Evolutionary conservation across 352 stramenopile genomes (phyloP), one percentile per base, ranked within the genome.

Genomic region (Phytophthora kernoviae): DNA sequence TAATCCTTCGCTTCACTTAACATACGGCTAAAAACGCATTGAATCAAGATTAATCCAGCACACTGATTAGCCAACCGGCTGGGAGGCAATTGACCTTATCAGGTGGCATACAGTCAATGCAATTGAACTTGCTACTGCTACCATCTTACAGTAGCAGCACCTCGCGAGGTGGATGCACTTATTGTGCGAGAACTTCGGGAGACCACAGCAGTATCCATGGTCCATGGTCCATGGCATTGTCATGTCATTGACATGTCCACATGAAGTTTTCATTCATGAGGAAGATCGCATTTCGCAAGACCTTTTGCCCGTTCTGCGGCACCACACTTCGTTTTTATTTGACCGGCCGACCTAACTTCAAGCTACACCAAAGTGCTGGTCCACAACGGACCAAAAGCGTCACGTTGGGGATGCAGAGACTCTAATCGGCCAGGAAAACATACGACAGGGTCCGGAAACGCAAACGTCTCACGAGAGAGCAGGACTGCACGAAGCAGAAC

Each of bases 281-380:
- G 33, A 12, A 12, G 33, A 17, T 15, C n/a, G 10, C 12, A 8
- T 21, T 21, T 43, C 37, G 37, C 21, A 43, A 43, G n/a, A 43
- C 9, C 20, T 21, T 30, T 43, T 43, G 37, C 37, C 18, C n/a
- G 37, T 15, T 43, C 37, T 43, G 17, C 22, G 24, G 22, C 20
- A 56, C 49, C 21, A 22, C 37, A 2, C 26, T 26, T 37, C 49
- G 49, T 22, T 47, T 56, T 24, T 56, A 56, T 56, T 48, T 17
- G 37, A 43, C 37, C 37, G 37, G 30, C 18, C 36, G 21, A 5
- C 36, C 37, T 7, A 56, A 47, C 36, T 56, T 56, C 48, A 56
- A 56, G 49, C 43, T 56, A 46, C 49, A 54, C 32, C 34, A 32
- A 20, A 43, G 24, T 30, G 24, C 24, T 30, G 24, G 24, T 40